Evolutionary conservation across 768 basidiomycete species (phyloP).

Genomic region (Lactarius sanguifluus): DNA sequence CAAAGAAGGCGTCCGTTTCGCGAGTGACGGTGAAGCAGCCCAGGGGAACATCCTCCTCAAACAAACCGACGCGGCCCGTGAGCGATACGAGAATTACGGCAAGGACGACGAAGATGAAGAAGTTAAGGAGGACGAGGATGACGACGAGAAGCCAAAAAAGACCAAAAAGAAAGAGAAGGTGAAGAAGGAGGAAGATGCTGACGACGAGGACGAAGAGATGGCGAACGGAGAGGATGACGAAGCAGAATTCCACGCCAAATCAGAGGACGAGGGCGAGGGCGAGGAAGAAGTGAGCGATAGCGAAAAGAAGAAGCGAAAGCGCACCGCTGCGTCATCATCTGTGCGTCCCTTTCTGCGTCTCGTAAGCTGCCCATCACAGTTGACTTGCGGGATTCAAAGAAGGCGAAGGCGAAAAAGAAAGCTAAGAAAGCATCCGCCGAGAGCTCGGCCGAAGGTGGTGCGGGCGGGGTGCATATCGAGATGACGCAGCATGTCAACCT

Average conservation of each 20-base stretch:
- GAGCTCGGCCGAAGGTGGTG: slow-evolving; percentile 44
- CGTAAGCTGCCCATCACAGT: slow-evolving; percentile 2
- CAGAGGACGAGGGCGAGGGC: slow-evolving; percentile 33
- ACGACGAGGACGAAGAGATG: slow-evolving; percentile 41
- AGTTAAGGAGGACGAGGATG: slow-evolving; percentile 44
- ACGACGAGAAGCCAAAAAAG: slow-evolving; percentile 45
- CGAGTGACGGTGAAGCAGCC: slow-evolving; percentile 91
- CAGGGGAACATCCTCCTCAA: slow-evolving; percentile 85
- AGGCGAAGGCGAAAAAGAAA: slow-evolving; percentile 55
- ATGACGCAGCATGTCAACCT: slow-evolving; percentile 90
- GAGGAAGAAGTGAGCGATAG: slow-evolving; percentile 43
- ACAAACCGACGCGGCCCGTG: slow-evolving; percentile 51
- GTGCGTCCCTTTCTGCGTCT: slow-evolving; percentile 33
- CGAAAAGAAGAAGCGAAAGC: slow-evolving; percentile 65
- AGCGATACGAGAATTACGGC: slow-evolving; percentile 29
- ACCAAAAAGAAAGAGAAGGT: slow-evolving; percentile 55
- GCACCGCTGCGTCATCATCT: slow-evolving; percentile 45
- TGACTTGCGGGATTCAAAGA: slow-evolving; percentile 38
- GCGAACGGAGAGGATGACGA: slow-evolving; percentile 54
- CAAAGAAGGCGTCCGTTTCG: slow-evolving; percentile 94
- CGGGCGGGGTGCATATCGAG: slow-evolving; percentile 66
- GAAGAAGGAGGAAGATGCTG: slow-evolving; percentile 43
- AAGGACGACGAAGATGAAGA: slow-evolving; percentile 31
- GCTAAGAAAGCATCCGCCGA: slow-evolving; percentile 47
- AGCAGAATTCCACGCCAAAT: slow-evolving; percentile 39